Conservation (phyloP, 73 alveolate genomes). For the Paramecium sexaurelia region DNA sequence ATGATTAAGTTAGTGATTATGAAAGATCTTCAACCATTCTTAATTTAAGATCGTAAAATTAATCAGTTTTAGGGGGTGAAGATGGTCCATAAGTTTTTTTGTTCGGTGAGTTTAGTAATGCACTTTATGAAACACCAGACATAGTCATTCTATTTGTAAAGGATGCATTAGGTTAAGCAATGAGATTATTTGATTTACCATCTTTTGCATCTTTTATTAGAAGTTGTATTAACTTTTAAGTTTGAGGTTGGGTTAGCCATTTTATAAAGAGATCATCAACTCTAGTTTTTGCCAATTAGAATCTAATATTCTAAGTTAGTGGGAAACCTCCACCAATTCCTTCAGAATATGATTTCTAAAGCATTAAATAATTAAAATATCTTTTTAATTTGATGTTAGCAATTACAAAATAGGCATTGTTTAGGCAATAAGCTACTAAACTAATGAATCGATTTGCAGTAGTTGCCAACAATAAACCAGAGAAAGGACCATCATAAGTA, state of each 20-base stretch:
- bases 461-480: conserved; percentile 62
- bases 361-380: conserved; percentile 18
- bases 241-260: conserved; percentile 21
- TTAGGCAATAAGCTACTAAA: neutral
- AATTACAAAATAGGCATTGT: neutral
- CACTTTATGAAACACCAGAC: conserved; percentile 44
- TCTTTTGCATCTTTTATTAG: conserved; percentile 12
- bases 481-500: conserved; percentile 68
- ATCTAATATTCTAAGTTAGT: neutral
- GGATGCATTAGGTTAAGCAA: conserved; percentile 37
- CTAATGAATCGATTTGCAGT: conserved; percentile 57
- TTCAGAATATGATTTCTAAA: conserved; percentile 32
- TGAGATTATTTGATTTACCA: neutral
- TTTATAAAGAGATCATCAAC: conserved; percentile 43
- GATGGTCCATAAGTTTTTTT: neutral
- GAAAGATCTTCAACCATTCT: neutral
- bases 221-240: neutral
- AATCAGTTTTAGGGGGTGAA: conserved; percentile 6
- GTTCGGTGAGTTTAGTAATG: neutral
- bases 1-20: conserved; percentile 31
- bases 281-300: neutral
- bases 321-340: conserved; percentile 49
- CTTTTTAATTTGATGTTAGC: conserved; percentile 7
- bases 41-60: neutral
- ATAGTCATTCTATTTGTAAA: conserved; percentile 36